These are phyloP conservation scores for Biscutella auriculata DNA, from an alignment of 441 rosid genomes.

Conservation along the genomic window DNA sequence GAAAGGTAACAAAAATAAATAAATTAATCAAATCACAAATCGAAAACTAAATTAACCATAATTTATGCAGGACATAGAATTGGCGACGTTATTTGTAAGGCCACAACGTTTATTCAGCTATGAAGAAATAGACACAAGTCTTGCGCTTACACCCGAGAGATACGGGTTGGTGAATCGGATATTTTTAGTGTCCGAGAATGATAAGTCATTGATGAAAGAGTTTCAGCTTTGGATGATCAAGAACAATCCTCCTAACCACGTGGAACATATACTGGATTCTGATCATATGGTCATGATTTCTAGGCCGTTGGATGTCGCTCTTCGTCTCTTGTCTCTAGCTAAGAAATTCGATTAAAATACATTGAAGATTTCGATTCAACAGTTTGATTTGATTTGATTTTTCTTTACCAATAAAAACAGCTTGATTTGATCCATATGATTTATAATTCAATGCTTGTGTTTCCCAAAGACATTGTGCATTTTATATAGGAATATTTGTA, in stretches of 20 bases:
- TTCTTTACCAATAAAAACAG: too few relatives aligned
- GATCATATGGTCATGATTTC: slow-evolving; percentile 51
- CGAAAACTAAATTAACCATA: too few relatives aligned
- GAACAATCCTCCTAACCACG: slow-evolving; percentile 38
- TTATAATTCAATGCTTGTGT: too few relatives aligned
- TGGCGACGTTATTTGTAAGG: slow-evolving; percentile 34
- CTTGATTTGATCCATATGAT: too few relatives aligned
- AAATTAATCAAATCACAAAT: too few relatives aligned
- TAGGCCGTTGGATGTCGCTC: slow-evolving; percentile 18
- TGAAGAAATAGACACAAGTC: slow-evolving; percentile 26
- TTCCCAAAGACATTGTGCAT: too few relatives aligned
- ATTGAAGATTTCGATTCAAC: too few relatives aligned
- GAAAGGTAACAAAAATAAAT: slow-evolving; percentile 17
- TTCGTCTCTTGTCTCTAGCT: slow-evolving; percentile 20
- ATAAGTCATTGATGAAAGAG: slow-evolving; percentile 19
- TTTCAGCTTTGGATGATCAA: slow-evolving; percentile 33
- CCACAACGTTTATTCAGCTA: slow-evolving; percentile 27
- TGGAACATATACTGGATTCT: slow-evolving; percentile 26
- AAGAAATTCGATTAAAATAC: slow-evolving; percentile 8
- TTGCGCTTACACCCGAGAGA: slow-evolving; percentile 21
- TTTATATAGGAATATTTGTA: too few relatives aligned
- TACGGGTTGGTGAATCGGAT: slow-evolving; percentile 35
- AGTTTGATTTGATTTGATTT: too few relatives aligned
- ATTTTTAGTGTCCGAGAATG: slow-evolving; percentile 27
- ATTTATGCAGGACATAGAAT: slow-evolving; percentile 35